A percentile compares a stretch with the other conserved stretches of the same genome.
phyloP scores from a whole-genome alignment of 768 basidiomycete genomes.

The Suillus placidus region DNA sequence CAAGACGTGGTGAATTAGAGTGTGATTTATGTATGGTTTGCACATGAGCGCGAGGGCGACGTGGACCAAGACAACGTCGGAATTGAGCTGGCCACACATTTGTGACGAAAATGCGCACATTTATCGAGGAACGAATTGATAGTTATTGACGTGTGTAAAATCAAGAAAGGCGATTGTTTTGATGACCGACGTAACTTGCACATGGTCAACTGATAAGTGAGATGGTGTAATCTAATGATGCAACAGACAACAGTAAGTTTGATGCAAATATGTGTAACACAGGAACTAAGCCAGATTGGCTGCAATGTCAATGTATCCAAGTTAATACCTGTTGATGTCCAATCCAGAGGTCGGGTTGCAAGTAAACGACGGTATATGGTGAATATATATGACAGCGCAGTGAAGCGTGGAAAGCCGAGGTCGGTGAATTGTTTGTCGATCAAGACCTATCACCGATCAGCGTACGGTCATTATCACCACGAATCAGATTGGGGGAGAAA shows the following conservation, averaged over 20 bases:
- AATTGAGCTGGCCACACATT: too few species aligned
- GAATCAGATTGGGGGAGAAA: constrained; percentile 17
- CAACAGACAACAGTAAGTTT: neutral
- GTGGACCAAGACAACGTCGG: neutral
- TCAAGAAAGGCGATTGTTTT: neutral
- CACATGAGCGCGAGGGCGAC: neutral
- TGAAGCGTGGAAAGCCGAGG: constrained; percentile 5
- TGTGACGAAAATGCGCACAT: neutral
- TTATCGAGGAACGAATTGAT: neutral
- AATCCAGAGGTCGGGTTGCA: constrained; percentile 15
- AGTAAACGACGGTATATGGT: constrained; percentile 9
- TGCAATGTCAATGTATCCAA: constrained; percentile 13
- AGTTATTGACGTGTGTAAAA: too few species aligned
- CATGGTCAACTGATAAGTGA: neutral
- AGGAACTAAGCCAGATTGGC: neutral
- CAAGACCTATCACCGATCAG: constrained; percentile 80
- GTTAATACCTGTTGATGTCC: constrained; percentile 32
- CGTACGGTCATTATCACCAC: constrained; percentile 37
- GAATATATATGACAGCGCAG: constrained; percentile 13
- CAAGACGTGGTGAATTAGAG: neutral
- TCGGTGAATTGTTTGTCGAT: constrained; percentile 32
- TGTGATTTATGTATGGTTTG: neutral
- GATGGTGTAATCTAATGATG: constrained; percentile 5
- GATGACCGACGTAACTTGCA: neutral
- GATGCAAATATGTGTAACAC: neutral